These are phyloP conservation scores for Diophrys appendiculata DNA, from an alignment of 73 alveolate genomes.

Conservation along the genomic window DNA sequence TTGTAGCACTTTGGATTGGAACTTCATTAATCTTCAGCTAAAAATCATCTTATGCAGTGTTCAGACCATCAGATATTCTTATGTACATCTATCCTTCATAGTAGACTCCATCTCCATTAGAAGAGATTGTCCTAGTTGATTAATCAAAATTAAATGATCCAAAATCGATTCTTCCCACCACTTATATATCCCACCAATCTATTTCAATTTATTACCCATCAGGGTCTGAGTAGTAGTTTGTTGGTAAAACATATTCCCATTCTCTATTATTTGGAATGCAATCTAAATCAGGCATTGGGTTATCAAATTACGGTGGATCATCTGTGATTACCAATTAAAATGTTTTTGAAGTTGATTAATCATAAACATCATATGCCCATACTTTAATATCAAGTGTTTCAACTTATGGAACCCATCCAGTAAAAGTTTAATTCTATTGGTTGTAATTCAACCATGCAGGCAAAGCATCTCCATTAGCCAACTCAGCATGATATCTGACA, in stretches of 20 bases:
- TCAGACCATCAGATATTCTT: background rate
- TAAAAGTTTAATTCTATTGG: background rate
- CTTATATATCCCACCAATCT: background rate
- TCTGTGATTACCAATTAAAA: background rate
- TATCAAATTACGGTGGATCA: background rate
- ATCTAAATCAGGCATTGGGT: background rate
- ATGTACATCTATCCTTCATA: background rate
- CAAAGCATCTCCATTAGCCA: background rate
- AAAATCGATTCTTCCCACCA: too few relatives aligned
- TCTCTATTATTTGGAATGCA: background rate
- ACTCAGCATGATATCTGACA: background rate
- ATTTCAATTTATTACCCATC: background rate
- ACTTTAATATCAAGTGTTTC: background rate
- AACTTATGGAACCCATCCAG: background rate
- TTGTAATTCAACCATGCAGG: background rate
- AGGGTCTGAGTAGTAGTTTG: background rate
- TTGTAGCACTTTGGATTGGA: background rate
- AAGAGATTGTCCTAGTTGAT: background rate
- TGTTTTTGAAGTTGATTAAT: background rate
- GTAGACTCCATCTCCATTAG: background rate
- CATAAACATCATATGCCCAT: background rate
- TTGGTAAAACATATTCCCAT: background rate
- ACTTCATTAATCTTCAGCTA: background rate
- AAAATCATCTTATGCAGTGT: background rate
- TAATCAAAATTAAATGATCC: too few relatives aligned